phyloP scores from a whole-genome alignment of 176 grass and related monocot genomes.

The Otatea glauca region DNA sequence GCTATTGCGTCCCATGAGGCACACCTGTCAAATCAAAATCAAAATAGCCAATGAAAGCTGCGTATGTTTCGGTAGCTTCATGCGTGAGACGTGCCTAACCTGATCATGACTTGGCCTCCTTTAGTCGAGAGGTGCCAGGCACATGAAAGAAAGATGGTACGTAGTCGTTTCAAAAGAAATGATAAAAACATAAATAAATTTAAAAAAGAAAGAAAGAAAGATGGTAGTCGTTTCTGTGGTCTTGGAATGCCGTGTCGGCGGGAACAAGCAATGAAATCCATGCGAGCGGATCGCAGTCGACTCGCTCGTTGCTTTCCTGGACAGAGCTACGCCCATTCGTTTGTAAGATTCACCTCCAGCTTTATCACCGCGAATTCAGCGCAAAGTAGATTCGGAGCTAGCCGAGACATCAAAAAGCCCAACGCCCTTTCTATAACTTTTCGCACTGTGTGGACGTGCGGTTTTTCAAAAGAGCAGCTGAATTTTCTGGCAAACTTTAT shows the following conservation, averaged over 20 bases:
- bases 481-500: background rate
- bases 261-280: conserved; percentile 5
- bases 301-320: background rate
- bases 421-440: background rate
- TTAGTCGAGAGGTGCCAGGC: background rate
- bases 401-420: background rate
- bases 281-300: no score
- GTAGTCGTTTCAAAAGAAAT: background rate
- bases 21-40: background rate
- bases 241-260: background rate
- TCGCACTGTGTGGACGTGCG: background rate
- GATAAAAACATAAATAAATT: background rate
- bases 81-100: no score
- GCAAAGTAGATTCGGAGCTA: background rate
- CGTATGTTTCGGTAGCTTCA: background rate
- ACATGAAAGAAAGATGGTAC: no score
- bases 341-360: background rate
- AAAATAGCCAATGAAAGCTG: background rate
- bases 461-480: background rate
- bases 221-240: background rate
- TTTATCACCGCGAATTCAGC: background rate
- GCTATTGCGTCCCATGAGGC: no score
- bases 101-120: background rate
- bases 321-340: background rate
- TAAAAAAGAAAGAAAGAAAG: background rate